A percentile compares a stretch with the other conserved stretches of the same genome.
Evolutionary conservation across 352 stramenopile genomes (phyloP).

Genomic region (Globisporangium cystogenes): DNA sequence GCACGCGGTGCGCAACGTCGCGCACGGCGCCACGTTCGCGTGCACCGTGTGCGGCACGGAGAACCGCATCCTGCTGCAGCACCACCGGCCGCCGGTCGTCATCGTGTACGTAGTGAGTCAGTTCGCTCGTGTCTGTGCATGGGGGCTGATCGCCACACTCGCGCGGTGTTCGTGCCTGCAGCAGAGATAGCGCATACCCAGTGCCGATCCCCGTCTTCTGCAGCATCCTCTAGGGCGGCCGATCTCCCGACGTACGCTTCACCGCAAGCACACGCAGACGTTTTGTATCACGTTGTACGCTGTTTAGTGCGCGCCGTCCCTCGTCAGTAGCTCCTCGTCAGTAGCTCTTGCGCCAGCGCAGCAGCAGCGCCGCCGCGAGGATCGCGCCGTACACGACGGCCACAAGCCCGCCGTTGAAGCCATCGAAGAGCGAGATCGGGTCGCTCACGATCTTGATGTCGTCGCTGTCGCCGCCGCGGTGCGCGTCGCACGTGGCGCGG

Average conservation of each 20-base stretch:
- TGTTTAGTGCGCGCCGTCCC: background rate
- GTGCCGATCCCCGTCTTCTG: slow-evolving; percentile 67
- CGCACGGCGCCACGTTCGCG: slow-evolving; percentile 45
- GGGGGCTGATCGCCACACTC: background rate
- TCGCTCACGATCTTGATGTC: slow-evolving; percentile 51
- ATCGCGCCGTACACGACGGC: slow-evolving; percentile 49
- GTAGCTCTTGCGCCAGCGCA: slow-evolving; percentile 32
- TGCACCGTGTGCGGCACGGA: slow-evolving; percentile 47
- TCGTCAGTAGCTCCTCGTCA: no score
- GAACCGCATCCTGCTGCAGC: slow-evolving; percentile 59
- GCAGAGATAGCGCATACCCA: slow-evolving; percentile 28
- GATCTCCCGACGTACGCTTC: no score
- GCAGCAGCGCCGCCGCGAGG: slow-evolving; percentile 25
- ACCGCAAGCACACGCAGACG: background rate
- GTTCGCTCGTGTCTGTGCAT: no score
- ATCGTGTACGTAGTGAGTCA: slow-evolving; percentile 34
- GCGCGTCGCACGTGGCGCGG: slow-evolving; percentile 55
- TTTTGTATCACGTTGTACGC: background rate
- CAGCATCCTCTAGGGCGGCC: slow-evolving; percentile 20
- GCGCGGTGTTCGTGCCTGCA: background rate
- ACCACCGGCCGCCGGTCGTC: slow-evolving; percentile 26
- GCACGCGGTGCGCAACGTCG: slow-evolving; percentile 56
- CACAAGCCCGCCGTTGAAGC: slow-evolving; percentile 60
- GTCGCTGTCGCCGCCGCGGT: slow-evolving; percentile 18
- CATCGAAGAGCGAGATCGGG: slow-evolving; percentile 61